Percentiles rank a stretch among this genome's conserved stretches.
Evolutionary conservation across 2,329 filamentous ascomycete species (phyloP).

Genomic region (Colletotrichum sp.): DNA sequence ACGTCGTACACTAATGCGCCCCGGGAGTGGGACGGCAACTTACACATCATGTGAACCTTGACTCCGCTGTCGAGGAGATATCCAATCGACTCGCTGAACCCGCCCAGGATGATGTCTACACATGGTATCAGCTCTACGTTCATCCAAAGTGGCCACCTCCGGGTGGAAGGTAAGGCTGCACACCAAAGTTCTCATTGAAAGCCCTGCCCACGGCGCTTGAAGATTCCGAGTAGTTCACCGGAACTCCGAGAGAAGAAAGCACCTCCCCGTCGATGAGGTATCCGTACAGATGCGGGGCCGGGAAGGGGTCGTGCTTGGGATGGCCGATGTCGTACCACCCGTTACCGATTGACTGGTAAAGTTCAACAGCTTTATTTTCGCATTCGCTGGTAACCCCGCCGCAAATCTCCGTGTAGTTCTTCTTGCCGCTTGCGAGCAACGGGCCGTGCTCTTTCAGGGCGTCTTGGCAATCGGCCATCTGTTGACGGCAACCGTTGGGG

Average conservation of each 20-base stretch:
- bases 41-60: conserved; percentile 66
- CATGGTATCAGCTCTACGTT: conserved; percentile 19
- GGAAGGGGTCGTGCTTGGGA: conserved; percentile 22
- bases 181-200: neutral
- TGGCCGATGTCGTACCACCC: conserved; percentile 26
- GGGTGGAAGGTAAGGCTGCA: neutral
- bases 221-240: conserved; percentile 54
- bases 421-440: conserved; percentile 23
- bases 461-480: conserved; percentile 56
- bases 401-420: neutral
- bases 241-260: conserved; percentile 65
- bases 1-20: neutral
- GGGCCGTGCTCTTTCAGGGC: conserved; percentile 32
- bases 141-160: neutral
- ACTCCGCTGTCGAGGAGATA: conserved; percentile 53
- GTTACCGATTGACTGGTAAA: conserved; percentile 16
- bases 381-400: conserved; percentile 25
- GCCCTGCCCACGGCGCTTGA: conserved; percentile 13
- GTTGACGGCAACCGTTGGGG: conserved; percentile 56
- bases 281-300: conserved; percentile 14
- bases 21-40: neutral
- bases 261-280: conserved; percentile 37
- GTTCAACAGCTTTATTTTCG: conserved; percentile 21
- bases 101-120: conserved; percentile 33
- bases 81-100: conserved; percentile 48